Base-by-base conservation (phyloP, 164 flowering plant genomes). In the Macadamia tetraphylla region DNA sequence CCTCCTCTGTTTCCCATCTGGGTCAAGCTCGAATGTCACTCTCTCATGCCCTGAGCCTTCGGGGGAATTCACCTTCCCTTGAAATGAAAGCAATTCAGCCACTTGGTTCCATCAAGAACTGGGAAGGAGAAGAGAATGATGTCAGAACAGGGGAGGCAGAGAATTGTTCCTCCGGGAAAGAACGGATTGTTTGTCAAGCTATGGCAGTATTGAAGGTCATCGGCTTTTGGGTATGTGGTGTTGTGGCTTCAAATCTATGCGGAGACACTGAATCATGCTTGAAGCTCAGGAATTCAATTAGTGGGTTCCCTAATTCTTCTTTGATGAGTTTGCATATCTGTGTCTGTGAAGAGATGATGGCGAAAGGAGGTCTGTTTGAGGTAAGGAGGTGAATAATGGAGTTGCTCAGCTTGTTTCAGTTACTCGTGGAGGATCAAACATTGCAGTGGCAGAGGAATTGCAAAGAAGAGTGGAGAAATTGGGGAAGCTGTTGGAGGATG, bases 1-100 rank as follows among this genome's bases (percentile, higher is more conserved):
- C 61, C 44, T 76, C 82, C 1, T 73, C 77, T 23, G 35, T 87
- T 57, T 82, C 89, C 56, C 81, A 78, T 60, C 73, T 85, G 48
- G 73, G 73, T n/a, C 84, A 76, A 60, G 73, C 83, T 35, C 58
- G 83, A 65, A 49, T 87, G 46, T 52, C 68, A 0, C 29, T 82
- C 0, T 68, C 79, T 42, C 80, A 81, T 73, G 83, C 79, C 18
- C n/a, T 83, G 60, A 75, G 67, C 69, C 79, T 79, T 8, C 32
- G 65, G 17, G 70, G 73, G 48, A 42, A 55, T 14, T 71, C 77
- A 8, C 71, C 78, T 49, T 53, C 17, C 18, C n/a, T 14, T 53
- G 57, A n/a, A 53, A 53, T 53, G 57, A 75, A 74, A 23, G 48
- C 72, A 42, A 76, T 79, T 6, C 59, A 67, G 63, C 60, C 57